Base-by-base conservation (phyloP, 352 stramenopile genomes). In the Globisporangium recalcitrans region DNA sequence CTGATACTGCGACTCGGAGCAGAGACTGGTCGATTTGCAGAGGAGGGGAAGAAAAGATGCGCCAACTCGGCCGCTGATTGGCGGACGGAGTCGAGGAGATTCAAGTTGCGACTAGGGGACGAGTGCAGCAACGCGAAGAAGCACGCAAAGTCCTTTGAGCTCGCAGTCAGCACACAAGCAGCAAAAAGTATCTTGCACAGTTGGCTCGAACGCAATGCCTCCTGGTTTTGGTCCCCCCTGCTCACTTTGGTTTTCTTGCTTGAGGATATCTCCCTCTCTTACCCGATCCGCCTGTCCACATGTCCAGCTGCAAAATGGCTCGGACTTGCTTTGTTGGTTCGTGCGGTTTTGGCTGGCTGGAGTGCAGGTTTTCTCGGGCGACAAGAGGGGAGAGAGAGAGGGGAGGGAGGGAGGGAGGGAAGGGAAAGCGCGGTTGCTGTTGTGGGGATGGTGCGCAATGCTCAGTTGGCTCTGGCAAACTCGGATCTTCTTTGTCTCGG, bases 151-250 rank as follows among this genome's bases (percentile, higher is more conserved):
- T n/a, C n/a, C n/a, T n/a, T n/a, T n/a, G n/a, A n/a, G n/a, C n/a
- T n/a, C n/a, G n/a, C n/a, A n/a, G n/a, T n/a, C n/a, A n/a, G n/a
- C n/a, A n/a, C 27, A 61, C 51, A 54, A 49, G 48, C 54, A 60
- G 54, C 36, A 55, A 72, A 72, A 72, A 69, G 66, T 72, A 72
- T 72, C 66, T 72, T 72, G 22, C 9, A 42, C 57, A 56, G 31
- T 60, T 60, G 31, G 54, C 32, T 59, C n/a, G 54, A 21, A 24
- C 13, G 32, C 47, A 53, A 53, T 53, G 47, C 36, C 6, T n/a
- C 7, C 7, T 13, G n/a, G 14, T 16, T 26, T 59, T 59, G 52
- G 52, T 60, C 54, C 54, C 54, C 54, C 54, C 54, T 52, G 26
- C 22, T 44, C 16, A 8, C 13, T 44, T n/a, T 44, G 4, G 36